These are phyloP conservation scores for Saccharomycopsis capsularis DNA, from an alignment of 805 yeast species.

Conservation along the genomic window DNA sequence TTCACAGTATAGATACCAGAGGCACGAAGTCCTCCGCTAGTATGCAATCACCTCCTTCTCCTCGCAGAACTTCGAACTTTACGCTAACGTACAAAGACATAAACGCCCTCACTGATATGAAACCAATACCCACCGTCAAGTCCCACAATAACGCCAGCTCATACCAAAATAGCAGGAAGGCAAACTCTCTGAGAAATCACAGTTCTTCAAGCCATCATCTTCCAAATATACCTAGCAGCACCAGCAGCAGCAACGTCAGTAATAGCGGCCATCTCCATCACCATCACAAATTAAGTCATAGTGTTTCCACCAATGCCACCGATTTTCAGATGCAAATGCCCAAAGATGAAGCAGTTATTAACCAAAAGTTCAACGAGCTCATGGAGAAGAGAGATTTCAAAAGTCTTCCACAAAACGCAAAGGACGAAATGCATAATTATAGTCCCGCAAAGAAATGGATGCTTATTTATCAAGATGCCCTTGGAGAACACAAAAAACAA, in stretches of 20 bases:
- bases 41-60: slow-evolving; percentile 11
- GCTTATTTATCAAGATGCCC: slow-evolving; percentile 78
- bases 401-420: slow-evolving; percentile 62
- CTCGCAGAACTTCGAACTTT: slow-evolving; percentile 3
- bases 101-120: slow-evolving; percentile 20
- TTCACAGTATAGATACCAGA: slow-evolving; percentile 7
- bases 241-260: neutral
- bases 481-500: slow-evolving; percentile 62
- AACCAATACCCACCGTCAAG: slow-evolving; percentile 20
- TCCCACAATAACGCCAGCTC: neutral
- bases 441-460: slow-evolving; percentile 82
- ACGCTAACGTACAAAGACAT: slow-evolving; percentile 20
- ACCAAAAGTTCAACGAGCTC: slow-evolving; percentile 66
- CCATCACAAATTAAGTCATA: neutral
- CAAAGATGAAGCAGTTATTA: slow-evolving; percentile 54
- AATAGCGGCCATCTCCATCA: neutral
- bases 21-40: neutral
- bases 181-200: no score
- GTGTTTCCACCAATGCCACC: slow-evolving; percentile 15
- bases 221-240: neutral
- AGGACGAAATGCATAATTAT: slow-evolving; percentile 67
- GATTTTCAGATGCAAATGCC: slow-evolving; percentile 48
- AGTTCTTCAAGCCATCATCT: no score
- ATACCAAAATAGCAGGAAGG: neutral
- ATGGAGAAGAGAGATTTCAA: slow-evolving; percentile 80